phyloP scores from a whole-genome alignment of 2,329 filamentous ascomycete genomes.

The Torrubiellomyces zombiae region DNA sequence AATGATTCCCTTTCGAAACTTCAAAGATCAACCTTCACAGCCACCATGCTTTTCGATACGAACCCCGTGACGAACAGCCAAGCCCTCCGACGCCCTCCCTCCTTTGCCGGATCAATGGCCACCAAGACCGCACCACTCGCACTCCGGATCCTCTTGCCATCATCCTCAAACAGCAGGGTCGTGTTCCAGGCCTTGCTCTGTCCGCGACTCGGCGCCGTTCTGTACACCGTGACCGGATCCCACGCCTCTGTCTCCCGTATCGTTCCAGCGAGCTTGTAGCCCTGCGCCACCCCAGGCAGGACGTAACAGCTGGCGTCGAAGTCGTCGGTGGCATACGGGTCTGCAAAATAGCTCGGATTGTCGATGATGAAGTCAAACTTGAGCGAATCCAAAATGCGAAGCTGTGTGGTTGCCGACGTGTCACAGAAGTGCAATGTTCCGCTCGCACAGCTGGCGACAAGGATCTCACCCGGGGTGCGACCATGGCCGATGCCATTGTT shows the following conservation, averaged over 20 bases:
- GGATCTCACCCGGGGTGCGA: conserved; percentile 19
- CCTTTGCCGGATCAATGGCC: conserved; percentile 28
- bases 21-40: conserved; percentile 33
- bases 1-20: too few species aligned
- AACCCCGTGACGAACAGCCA: conserved; percentile 44
- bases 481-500: conserved; percentile 41
- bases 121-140: conserved; percentile 36
- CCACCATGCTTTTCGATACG: conserved; percentile 28
- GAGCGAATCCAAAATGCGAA: conserved; percentile 22
- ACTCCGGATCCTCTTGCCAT: conserved; percentile 30
- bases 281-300: conserved; percentile 27
- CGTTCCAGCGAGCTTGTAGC: conserved; percentile 17
- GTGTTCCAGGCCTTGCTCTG: conserved; percentile 19
- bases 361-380: conserved; percentile 29
- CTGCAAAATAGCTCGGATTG: conserved; percentile 41
- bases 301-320: conserved; percentile 38
- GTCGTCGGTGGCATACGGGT: conserved; percentile 27
- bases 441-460: conserved; percentile 24
- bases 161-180: conserved; percentile 38
- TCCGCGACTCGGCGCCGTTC: conserved; percentile 6
- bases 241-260: conserved; percentile 17
- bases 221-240: conserved; percentile 31
- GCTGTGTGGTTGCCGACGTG: conserved; percentile 8
- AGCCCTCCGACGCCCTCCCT: conserved; percentile 26
- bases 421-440: conserved; percentile 29